Conservation (phyloP, 257 asterid genomes). For the Thymus mandschuricus region DNA sequence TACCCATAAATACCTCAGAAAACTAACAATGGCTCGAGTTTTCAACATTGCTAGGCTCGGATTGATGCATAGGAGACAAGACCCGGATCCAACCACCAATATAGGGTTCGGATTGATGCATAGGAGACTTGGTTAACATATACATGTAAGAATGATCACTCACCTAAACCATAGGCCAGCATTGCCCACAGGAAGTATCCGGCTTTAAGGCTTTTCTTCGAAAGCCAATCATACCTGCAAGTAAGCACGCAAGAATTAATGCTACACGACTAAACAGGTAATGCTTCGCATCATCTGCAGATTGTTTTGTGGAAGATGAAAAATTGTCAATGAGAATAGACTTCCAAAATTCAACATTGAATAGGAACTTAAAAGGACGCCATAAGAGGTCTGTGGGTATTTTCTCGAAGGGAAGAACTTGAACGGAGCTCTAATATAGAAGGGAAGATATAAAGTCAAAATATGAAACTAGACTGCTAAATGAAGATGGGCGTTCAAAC, state of each 20-base stretch:
- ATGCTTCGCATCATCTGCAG: neutral
- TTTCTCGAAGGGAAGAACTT: neutral
- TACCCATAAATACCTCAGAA: neutral
- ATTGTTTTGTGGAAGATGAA: neutral
- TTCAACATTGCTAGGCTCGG: neutral
- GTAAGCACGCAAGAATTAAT: constrained; percentile 23
- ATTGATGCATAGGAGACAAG: no score
- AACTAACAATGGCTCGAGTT: neutral
- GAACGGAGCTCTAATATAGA: neutral
- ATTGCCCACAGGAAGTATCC: constrained; percentile 90
- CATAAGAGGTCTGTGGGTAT: neutral
- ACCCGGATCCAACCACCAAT: no score
- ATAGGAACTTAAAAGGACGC: neutral
- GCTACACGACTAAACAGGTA: neutral
- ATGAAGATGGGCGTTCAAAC: constrained; percentile 18
- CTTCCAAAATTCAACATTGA: neutral
- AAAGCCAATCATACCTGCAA: constrained; percentile 80
- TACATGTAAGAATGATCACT: neutral
- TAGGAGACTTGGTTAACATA: no score
- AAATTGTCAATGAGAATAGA: neutral
- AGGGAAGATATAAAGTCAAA: neutral
- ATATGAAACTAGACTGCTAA: no score
- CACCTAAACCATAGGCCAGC: constrained; percentile 86
- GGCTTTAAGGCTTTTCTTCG: constrained; percentile 58
- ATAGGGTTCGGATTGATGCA: neutral